phyloP scores from a whole-genome alignment of 768 basidiomycete species.

The Clitopilus hobsonii region DNA sequence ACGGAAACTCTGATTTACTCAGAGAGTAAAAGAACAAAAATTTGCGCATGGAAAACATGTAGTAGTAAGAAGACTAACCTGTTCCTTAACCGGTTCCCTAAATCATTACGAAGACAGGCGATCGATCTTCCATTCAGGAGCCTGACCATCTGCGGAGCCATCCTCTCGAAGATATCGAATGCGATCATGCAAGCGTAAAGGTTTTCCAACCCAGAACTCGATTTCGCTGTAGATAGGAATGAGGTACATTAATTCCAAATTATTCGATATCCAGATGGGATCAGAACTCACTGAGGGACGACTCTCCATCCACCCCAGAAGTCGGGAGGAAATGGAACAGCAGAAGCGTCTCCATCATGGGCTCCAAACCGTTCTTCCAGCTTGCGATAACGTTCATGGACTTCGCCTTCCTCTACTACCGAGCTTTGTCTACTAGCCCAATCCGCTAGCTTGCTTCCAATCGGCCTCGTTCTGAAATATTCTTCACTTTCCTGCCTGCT shows the following conservation, averaged over 20 bases:
- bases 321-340: conserved; percentile 73
- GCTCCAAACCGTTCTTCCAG: conserved; percentile 55
- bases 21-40: not conserved
- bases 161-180: conserved; percentile 68
- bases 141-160: conserved; percentile 35
- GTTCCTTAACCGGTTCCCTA: too few relatives aligned
- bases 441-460: conserved; percentile 83
- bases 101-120: conserved; percentile 69
- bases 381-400: conserved; percentile 55
- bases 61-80: too few relatives aligned
- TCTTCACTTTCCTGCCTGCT: conserved; percentile 64
- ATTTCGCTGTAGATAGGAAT: conserved; percentile 59
- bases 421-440: conserved; percentile 91
- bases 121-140: conserved; percentile 70
- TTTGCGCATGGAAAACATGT: too few relatives aligned
- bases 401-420: conserved; percentile 67
- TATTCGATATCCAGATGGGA: not conserved
- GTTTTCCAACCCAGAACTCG: conserved; percentile 94
- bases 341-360: conserved; percentile 29
- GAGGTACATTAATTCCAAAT: not conserved
- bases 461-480: conserved; percentile 80
- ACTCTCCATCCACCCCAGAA: conserved; percentile 98
- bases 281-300: conserved; percentile 66
- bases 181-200: conserved; percentile 91
- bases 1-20: not conserved